These are phyloP conservation scores for Candida tibetensis DNA, from an alignment of 805 yeast species.

Conservation along the genomic window DNA sequence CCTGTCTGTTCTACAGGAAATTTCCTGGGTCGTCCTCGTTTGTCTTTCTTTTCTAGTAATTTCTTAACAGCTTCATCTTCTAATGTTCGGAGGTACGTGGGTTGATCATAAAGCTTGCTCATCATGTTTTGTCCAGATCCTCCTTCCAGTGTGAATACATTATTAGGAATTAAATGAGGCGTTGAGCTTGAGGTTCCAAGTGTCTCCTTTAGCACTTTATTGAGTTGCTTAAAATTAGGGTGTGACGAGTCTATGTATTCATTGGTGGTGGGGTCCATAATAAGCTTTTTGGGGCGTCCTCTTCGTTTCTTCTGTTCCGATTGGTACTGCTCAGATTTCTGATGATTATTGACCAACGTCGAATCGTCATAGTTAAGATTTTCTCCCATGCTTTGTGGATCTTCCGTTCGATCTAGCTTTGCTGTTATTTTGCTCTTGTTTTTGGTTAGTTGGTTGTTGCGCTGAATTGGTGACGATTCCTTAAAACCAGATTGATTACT, in stretches of 20 bases:
- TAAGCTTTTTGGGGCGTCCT: constrained; percentile 42
- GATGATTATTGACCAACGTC: too few species aligned
- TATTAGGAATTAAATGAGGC: constrained; percentile 2
- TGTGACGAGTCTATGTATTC: constrained; percentile 40
- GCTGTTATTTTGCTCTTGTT: constrained; percentile 5
- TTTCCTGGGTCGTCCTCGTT: constrained; percentile 51
- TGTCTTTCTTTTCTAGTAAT: constrained; percentile 39
- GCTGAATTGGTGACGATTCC: constrained; percentile 2
- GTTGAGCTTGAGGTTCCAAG: not conserved
- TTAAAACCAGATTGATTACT: not conserved
- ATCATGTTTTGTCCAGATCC: constrained; percentile 7
- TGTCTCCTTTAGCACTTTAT: constrained; percentile 23
- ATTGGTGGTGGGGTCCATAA: constrained; percentile 41
- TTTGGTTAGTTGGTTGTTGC: constrained; percentile 14
- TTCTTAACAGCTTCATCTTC: constrained; percentile 34
- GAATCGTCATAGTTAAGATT: too few species aligned
- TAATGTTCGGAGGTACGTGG: constrained; percentile 26
- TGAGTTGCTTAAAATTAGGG: constrained; percentile 40
- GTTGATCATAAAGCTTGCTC: constrained; percentile 26
- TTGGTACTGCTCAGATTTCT: not conserved
- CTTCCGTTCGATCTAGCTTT: constrained; percentile 4
- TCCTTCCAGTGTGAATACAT: constrained; percentile 3
- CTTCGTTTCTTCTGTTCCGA: constrained; percentile 32
- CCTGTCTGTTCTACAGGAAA: constrained; percentile 47
- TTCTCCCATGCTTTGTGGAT: not conserved